Evolutionary conservation across 257 asterid species (phyloP).

Genomic region (Solanum paucissectum): DNA sequence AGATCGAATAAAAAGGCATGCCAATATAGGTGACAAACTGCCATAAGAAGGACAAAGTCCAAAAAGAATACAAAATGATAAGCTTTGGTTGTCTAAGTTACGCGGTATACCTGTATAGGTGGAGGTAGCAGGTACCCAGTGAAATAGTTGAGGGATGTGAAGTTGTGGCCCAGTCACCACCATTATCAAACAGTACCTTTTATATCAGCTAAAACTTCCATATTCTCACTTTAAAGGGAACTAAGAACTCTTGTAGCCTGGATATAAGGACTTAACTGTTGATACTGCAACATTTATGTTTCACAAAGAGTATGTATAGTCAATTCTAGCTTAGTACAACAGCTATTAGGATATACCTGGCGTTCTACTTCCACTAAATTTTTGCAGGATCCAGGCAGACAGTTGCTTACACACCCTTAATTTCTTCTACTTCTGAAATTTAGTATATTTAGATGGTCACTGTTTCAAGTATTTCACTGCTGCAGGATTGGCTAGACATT

Average conservation of each 20-base stretch:
- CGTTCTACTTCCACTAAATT: background rate
- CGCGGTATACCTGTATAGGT: background rate
- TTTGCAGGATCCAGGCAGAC: background rate
- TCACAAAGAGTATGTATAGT: background rate
- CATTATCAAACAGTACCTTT: background rate
- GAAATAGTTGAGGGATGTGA: background rate
- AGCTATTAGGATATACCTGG: background rate
- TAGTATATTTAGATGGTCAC: slow-evolving; percentile 6
- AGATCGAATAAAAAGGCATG: background rate
- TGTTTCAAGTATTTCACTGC: slow-evolving; percentile 7
- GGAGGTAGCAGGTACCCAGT: background rate
- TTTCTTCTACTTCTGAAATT: background rate
- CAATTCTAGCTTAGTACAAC: background rate
- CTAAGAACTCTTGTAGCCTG: background rate
- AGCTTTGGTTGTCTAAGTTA: background rate
- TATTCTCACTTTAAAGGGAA: background rate
- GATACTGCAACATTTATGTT: background rate
- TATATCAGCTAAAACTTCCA: background rate
- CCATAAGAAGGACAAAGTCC: background rate
- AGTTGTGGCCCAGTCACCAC: background rate
- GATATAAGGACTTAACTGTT: background rate
- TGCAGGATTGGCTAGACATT: slow-evolving; percentile 95
- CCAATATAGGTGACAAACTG: background rate
- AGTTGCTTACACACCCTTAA: background rate
- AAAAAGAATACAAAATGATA: background rate